A percentile compares a stretch with the other conserved stretches of the same genome.
Conservation (phyloP, 108 stramenopile genomes). For the Nitzschia palea region DNA sequence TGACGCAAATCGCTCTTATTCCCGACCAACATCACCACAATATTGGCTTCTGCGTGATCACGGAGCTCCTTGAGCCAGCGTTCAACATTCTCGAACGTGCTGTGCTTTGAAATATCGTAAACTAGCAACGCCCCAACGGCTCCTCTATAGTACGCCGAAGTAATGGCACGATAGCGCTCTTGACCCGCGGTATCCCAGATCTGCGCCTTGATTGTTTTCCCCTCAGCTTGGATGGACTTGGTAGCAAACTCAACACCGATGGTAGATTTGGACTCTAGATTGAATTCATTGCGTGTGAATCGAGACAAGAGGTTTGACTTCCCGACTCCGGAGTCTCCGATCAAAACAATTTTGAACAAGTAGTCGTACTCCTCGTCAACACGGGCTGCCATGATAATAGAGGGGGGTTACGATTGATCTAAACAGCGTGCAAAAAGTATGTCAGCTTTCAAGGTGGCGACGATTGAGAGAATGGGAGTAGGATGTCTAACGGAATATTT, state of each 20-base stretch:
- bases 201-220: constrained; percentile 96
- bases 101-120: constrained; percentile 98
- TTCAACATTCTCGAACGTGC: constrained; percentile 98
- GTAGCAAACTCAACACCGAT: constrained; percentile 99
- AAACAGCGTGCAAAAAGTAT: too few relatives aligned
- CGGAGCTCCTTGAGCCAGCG: constrained; percentile 99
- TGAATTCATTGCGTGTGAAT: constrained; percentile 99
- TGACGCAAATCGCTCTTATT: constrained; percentile 97
- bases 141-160: constrained; percentile 92
- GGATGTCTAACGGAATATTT: too few relatives aligned
- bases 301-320: constrained; percentile 98
- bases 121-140: constrained; percentile 74
- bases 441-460: too few relatives aligned
- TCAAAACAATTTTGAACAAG: constrained; percentile 93
- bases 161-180: constrained; percentile 97
- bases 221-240: constrained; percentile 83
- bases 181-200: constrained; percentile 99
- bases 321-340: constrained; percentile 89
- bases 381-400: constrained; percentile 78
- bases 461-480: too few relatives aligned
- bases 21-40: constrained; percentile 99
- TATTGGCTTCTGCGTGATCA: constrained; percentile 98
- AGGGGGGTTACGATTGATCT: too few relatives aligned
- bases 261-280: constrained; percentile 96
- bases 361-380: constrained; percentile 97